Percentiles rank a stretch among this genome's conserved stretches.
Evolutionary conservation across 2,329 filamentous ascomycete genomes (phyloP).

Genomic region (Hirsutella minnesotensis): DNA sequence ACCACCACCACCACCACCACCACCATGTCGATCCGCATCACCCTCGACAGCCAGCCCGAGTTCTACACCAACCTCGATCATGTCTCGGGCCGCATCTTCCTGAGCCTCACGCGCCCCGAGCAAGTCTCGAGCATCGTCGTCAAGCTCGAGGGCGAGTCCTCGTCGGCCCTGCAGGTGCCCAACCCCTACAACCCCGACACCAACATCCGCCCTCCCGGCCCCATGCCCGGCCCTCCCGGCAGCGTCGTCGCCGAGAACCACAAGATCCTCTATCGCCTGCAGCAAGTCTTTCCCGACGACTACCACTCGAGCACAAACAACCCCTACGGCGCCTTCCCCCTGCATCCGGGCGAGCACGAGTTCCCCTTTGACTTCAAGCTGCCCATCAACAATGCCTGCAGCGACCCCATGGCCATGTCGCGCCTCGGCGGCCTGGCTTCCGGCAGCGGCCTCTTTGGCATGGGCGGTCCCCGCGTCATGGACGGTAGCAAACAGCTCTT

Average conservation of each 20-base stretch:
- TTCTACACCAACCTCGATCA: conserved; percentile 74
- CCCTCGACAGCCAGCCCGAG: conserved; percentile 52
- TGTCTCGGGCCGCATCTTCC: conserved; percentile 49
- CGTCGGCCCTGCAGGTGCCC: conserved; percentile 49
- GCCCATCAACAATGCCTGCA: conserved; percentile 64
- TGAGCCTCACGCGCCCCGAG: conserved; percentile 53
- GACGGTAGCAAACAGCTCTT: conserved; percentile 51
- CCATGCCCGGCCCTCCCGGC: conserved; percentile 22
- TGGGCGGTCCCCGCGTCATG: conserved; percentile 46
- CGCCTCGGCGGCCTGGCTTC: conserved; percentile 39
- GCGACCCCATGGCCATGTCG: conserved; percentile 39
- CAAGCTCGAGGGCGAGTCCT: conserved; percentile 72
- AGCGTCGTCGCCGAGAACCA: conserved; percentile 45
- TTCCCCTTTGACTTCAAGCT: conserved; percentile 74
- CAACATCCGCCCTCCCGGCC: conserved; percentile 16
- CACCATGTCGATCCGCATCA: conserved; percentile 55
- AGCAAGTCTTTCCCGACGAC: conserved; percentile 59
- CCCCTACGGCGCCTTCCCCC: conserved; percentile 38
- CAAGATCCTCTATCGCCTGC: conserved; percentile 64
- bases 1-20: conserved; percentile 1
- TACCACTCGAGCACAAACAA: conserved; percentile 27
- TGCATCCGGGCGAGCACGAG: conserved; percentile 59
- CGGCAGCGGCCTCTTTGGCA: conserved; percentile 32
- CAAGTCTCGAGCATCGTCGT: conserved; percentile 62
- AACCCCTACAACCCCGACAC: conserved; percentile 30